Evolutionary conservation across 2,329 filamentous ascomycete species (phyloP).

Genomic region (Aspergillus pseudotamarii): DNA sequence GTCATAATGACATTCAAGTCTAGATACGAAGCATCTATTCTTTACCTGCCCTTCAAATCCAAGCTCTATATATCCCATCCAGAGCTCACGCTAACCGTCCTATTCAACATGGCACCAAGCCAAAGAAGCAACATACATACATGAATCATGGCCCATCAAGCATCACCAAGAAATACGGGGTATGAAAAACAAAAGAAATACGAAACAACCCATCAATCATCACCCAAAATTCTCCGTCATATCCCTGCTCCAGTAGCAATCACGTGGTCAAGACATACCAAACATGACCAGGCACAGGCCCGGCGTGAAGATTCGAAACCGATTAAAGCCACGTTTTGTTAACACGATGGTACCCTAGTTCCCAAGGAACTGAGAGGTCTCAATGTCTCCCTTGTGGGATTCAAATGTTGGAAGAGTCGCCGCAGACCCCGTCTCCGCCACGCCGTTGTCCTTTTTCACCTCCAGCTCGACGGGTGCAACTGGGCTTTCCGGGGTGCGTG

Average conservation of each 20-base stretch:
- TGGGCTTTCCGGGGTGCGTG: conserved; percentile 31
- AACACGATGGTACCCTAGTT: conserved; percentile 3
- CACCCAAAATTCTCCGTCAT: neutral
- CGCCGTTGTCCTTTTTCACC: conserved; percentile 8
- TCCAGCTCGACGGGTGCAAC: conserved; percentile 11
- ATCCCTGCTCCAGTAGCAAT: neutral
- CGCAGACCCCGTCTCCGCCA: neutral
- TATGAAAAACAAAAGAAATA: conserved; percentile 7
- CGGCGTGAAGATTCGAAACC: neutral
- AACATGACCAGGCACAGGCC: neutral
- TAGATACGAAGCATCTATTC: conserved; percentile 19
- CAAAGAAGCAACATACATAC: conserved; percentile 10
- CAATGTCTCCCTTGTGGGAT: conserved; percentile 11
- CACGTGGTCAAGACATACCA: neutral
- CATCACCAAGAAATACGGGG: conserved; percentile 10
- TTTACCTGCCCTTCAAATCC: neutral
- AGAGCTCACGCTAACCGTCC: conserved; percentile 2
- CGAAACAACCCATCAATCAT: neutral
- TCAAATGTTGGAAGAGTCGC: conserved; percentile 8
- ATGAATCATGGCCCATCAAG: conserved; percentile 19
- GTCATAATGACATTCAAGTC: conserved; percentile 9
- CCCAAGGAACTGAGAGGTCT: conserved; percentile 14
- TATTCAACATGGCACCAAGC: conserved; percentile 6
- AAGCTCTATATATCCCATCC: conserved; percentile 8
- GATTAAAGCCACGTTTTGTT: neutral